phyloP scores from a whole-genome alignment of 2,329 filamentous ascomycete species.

The Plenodomus biglobosus region DNA sequence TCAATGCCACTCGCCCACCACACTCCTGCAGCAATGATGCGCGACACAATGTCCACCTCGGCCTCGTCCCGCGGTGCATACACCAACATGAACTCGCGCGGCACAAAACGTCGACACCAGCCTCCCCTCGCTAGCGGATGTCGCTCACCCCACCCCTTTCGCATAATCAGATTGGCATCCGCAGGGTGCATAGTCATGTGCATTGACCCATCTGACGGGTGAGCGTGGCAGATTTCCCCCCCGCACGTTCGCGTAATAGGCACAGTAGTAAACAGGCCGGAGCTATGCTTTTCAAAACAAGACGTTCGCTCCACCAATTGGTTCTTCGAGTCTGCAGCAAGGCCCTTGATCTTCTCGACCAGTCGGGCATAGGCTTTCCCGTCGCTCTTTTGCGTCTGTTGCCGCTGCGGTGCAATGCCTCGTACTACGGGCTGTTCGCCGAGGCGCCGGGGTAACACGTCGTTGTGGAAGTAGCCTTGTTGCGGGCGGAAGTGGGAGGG shows the following conservation, averaged over 20 bases:
- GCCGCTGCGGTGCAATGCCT: slow-evolving; percentile 80
- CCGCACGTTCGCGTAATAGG: slow-evolving; percentile 70
- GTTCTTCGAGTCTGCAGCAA: slow-evolving; percentile 31
- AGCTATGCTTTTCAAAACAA: slow-evolving; percentile 80
- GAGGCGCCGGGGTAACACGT: slow-evolving; percentile 60
- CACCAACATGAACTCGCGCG: slow-evolving; percentile 75
- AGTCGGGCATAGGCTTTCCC: slow-evolving; percentile 48
- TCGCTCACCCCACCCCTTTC: slow-evolving; percentile 76
- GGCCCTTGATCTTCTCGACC: slow-evolving; percentile 16
- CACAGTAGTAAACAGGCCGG: slow-evolving; percentile 69
- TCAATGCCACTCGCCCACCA: slow-evolving; percentile 62
- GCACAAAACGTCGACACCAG: slow-evolving; percentile 68
- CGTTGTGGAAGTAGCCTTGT: slow-evolving; percentile 58
- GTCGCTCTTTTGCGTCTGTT: slow-evolving; percentile 68
- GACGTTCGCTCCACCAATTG: slow-evolving; percentile 59
- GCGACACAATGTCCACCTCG: slow-evolving; percentile 67
- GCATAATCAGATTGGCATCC: slow-evolving; percentile 71
- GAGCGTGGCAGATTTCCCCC: slow-evolving; percentile 82
- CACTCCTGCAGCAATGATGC: slow-evolving; percentile 72
- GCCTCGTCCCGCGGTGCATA: slow-evolving; percentile 73
- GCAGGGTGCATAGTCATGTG: slow-evolving; percentile 79
- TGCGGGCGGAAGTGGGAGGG: slow-evolving; percentile 56
- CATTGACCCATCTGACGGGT: slow-evolving; percentile 73
- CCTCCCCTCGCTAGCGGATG: slow-evolving; percentile 67
- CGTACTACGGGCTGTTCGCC: slow-evolving; percentile 67